These are phyloP conservation scores for Xerocomus spinulosus DNA, from an alignment of 768 basidiomycete species.

Conservation along the genomic window DNA sequence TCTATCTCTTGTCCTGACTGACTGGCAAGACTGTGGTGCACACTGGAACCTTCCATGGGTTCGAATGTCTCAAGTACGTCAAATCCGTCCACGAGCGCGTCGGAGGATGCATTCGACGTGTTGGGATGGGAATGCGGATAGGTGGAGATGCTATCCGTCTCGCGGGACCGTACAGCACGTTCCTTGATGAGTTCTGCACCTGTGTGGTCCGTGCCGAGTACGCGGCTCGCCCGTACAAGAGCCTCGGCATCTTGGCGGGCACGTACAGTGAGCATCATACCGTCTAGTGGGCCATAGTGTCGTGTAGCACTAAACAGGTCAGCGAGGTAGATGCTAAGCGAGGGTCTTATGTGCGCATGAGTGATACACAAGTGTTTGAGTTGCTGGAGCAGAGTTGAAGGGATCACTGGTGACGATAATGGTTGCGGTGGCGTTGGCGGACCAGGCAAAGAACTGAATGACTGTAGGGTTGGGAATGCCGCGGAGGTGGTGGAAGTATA, in stretches of 20 bases:
- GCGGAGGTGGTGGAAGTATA: slow-evolving; percentile 27
- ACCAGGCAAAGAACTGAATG: slow-evolving; percentile 13
- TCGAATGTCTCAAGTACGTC: slow-evolving; percentile 13
- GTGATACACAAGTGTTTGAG: slow-evolving; percentile 27
- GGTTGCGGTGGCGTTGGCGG: slow-evolving; percentile 25
- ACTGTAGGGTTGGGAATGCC: slow-evolving; percentile 16
- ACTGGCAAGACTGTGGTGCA: slow-evolving; percentile 5
- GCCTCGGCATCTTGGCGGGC: slow-evolving; percentile 61
- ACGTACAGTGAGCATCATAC: slow-evolving; percentile 57
- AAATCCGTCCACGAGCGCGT: slow-evolving; percentile 15
- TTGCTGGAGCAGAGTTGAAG: slow-evolving; percentile 26
- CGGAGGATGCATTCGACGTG: slow-evolving; percentile 20
- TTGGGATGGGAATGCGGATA: slow-evolving; percentile 16
- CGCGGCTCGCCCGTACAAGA: slow-evolving; percentile 61
- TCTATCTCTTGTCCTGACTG: slow-evolving; percentile 24
- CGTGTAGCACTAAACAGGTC: slow-evolving; percentile 73
- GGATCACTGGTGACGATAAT: slow-evolving; percentile 26
- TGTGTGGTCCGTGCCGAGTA: slow-evolving; percentile 57
- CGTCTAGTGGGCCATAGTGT: slow-evolving; percentile 67
- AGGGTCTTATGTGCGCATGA: slow-evolving; percentile 45
- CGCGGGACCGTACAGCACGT: slow-evolving; percentile 19
- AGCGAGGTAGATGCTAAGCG: slow-evolving; percentile 58
- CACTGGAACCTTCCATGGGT: background rate
- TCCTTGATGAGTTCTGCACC: slow-evolving; percentile 53
- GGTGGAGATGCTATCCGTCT: slow-evolving; percentile 16